Conservation (phyloP, 2,329 filamentous ascomycete genomes). For the Purpureocillium lavendulum region DNA sequence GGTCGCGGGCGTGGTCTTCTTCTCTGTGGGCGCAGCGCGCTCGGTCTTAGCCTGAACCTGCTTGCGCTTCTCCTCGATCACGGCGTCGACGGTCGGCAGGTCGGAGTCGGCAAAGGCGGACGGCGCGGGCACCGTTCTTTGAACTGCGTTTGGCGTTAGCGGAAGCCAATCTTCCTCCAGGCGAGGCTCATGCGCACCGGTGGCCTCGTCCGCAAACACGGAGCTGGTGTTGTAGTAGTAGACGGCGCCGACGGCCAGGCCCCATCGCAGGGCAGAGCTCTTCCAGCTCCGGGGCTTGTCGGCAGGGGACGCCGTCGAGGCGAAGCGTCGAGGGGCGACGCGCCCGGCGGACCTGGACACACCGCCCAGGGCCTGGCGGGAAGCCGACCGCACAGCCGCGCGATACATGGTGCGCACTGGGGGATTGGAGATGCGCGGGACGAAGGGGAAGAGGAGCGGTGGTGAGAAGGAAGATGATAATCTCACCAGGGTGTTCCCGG, state of each 20-base stretch:
- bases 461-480: not conserved
- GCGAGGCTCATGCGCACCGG: constrained; percentile 53
- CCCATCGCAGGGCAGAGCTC: constrained; percentile 64
- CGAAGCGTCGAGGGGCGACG: constrained; percentile 38
- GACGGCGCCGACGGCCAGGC: constrained; percentile 63
- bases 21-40: constrained; percentile 13
- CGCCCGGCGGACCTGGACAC: constrained; percentile 30
- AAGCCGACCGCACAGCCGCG: constrained; percentile 38
- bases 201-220: constrained; percentile 70
- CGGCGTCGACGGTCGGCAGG: constrained; percentile 56
- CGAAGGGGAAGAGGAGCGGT: not conserved
- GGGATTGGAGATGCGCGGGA: constrained; percentile 1
- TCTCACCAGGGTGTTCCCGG: too few species aligned
- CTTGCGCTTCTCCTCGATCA: constrained; percentile 55
- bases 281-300: constrained; percentile 75
- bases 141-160: constrained; percentile 11
- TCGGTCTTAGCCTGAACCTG: constrained; percentile 28
- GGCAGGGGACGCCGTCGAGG: constrained; percentile 44
- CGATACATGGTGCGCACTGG: constrained; percentile 37
- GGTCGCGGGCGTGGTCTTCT: constrained; percentile 8
- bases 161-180: not conserved
- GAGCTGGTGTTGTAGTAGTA: constrained; percentile 94
- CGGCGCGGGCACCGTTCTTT: constrained; percentile 28
- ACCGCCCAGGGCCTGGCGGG: constrained; percentile 33
- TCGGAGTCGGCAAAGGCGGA: constrained; percentile 48